Evolutionary conservation across 768 basidiomycete genomes (phyloP), one percentile per base, ranked within the genome.

Genomic region (Lentinus tigrinus): DNA sequence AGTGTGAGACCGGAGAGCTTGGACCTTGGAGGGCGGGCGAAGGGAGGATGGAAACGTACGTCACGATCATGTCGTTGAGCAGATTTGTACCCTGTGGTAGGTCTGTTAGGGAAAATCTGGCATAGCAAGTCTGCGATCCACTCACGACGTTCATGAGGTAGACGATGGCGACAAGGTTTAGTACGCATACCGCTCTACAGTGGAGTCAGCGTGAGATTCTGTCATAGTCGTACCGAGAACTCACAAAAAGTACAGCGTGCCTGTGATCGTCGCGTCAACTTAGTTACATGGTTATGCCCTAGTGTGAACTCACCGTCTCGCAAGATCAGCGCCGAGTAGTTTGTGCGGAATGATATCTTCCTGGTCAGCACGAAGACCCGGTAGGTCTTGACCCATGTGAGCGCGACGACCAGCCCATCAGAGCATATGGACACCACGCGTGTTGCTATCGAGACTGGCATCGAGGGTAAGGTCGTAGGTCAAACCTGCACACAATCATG

Each of bases 371-470:
- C 23, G 42, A 46, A 54, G 6, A 57, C 49, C 14, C 40, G 24
- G 13, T 48, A 55, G 19, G 58, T 60, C 52, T 56, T 59, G 11
- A 46, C 13, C 61, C 60, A 65, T n/a, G 64, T 65, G 21, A 65
- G 36, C 2, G 39, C 46, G 19, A 62, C 52, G 3, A 65, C 64
- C 31, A 65, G 24, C 1, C 55, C 60, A 38, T 65, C 64, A 1
- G 57, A 60, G 3, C 62, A 23, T 14, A 65, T 54, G 16, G 64
- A 49, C 34, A 62, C 37, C 3, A 42, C 52, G 24, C 64, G 54
- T 3, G 58, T 57, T 24, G 58, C 61, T 13, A 65, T 51, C 27
- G 58, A 42, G 42, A 61, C 60, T 64, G 36, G 8, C 5, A 38
- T 26, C 9, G 19, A 9, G 24, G 2, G 16, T 14, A 37, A 14